These are phyloP conservation scores for Monilinia fructicola DNA, from an alignment of 2,329 filamentous ascomycete genomes.

Conservation along the genomic window DNA sequence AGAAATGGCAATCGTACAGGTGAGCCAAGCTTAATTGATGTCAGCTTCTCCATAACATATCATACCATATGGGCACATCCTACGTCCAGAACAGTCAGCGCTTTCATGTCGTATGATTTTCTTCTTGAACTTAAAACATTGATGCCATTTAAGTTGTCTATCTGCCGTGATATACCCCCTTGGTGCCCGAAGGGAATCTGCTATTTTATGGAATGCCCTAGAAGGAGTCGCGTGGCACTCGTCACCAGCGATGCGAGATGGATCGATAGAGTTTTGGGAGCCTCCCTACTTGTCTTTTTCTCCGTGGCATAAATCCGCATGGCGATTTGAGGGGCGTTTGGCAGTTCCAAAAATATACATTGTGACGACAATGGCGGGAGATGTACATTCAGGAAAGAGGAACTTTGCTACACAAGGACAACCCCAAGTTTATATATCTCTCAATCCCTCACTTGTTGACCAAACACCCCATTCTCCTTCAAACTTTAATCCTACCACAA, in stretches of 20 bases:
- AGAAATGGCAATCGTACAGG: neutral
- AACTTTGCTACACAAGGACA: neutral
- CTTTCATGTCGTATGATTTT: constrained; percentile 11
- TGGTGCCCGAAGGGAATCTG: neutral
- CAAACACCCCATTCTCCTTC: constrained; percentile 7
- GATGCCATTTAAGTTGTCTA: neutral
- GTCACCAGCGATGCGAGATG: constrained; percentile 10
- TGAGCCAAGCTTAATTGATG: neutral
- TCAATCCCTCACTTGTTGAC: neutral
- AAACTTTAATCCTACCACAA: constrained; percentile 6
- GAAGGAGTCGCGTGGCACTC: neutral
- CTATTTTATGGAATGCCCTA: neutral
- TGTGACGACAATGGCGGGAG: neutral
- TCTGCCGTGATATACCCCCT: constrained; percentile 2
- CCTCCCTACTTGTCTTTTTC: neutral
- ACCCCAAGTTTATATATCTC: constrained; percentile 13
- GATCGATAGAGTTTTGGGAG: constrained; percentile 13
- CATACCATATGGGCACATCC: neutral
- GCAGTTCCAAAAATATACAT: neutral
- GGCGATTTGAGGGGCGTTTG: neutral
- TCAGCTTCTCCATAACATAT: neutral
- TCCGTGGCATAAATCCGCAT: neutral
- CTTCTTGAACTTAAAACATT: neutral
- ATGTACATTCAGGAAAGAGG: neutral
- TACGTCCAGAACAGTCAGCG: neutral